These are phyloP conservation scores for Fusarium sp. DNA, from an alignment of 2,329 filamentous ascomycete species.

Conservation along the genomic window DNA sequence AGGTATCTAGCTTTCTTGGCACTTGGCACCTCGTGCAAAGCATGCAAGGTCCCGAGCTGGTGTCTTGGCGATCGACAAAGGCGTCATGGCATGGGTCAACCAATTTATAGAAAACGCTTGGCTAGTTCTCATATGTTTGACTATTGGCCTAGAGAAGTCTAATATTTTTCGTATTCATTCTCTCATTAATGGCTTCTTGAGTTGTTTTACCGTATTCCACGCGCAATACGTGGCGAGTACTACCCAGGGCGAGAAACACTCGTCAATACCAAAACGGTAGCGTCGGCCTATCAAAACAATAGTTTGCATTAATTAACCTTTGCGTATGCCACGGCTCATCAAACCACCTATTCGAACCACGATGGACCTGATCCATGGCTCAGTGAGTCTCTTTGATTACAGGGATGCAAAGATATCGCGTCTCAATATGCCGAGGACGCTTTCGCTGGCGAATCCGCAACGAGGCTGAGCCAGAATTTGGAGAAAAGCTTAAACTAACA, in stretches of 20 bases:
- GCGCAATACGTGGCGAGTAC: background rate
- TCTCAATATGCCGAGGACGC: background rate
- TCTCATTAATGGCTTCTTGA: background rate
- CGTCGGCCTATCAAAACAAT: background rate
- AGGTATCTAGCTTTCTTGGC: background rate
- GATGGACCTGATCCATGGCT: background rate
- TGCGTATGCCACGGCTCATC: background rate
- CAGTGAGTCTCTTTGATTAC: background rate
- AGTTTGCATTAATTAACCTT: background rate
- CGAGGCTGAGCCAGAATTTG: background rate
- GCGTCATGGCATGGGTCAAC: background rate
- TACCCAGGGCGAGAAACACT: background rate
- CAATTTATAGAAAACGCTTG: background rate
- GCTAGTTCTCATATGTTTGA: background rate
- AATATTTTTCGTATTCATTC: background rate
- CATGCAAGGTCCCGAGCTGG: background rate
- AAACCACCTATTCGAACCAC: background rate
- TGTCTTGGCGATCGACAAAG: background rate
- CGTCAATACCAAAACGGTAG: background rate
- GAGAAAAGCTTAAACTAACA: background rate
- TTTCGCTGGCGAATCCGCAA: background rate
- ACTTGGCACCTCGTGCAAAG: background rate
- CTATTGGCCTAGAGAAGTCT: background rate
- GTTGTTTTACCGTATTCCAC: background rate
- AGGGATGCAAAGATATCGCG: background rate